Evolutionary conservation across 768 basidiomycete species (phyloP), one percentile per base, ranked within the genome.

Genomic region (Russula sp.): DNA sequence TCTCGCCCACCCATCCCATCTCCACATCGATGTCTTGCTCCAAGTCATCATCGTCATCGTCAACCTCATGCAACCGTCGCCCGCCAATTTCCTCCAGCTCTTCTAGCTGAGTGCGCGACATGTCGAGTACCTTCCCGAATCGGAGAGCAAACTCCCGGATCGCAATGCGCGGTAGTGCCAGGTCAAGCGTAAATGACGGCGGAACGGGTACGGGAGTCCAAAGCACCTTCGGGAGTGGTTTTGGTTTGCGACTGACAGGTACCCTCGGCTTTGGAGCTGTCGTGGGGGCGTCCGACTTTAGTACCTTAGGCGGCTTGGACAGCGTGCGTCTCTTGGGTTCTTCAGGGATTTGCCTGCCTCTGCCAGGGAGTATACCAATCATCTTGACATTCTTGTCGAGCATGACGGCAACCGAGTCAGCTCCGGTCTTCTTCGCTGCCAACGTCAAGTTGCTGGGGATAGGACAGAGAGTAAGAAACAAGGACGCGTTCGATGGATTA

Each of bases 91-190:
- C 67, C 49, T 71, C 73, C n/a, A 78, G 69, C 54, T 77, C 78
- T 32, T 89, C 89, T 9, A 92, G 74, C 63, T 90, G 87, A 52
- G 87, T 83, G 5, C 87, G 72, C 60, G 83, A 72, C 48, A 81
- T 77, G 30, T 84, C 82, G 68, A 86, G 73, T 18, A 83, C 61
- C 32, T 78, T 76, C 1, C 78, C 76, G 67, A 92, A 92, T 38
- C 90, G 81, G 53, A 88, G 71, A 13, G 83, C 71, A 71, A 91
- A 93, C 73, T 92, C 90, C 62, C 90, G 84, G 49, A 92, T 86
- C 68, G 83, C 77, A 53, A 92, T 81, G 11, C 90, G 84, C 30
- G 80, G 78, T 66, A 88, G 80, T 1, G 80, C 83, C 46, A 83
- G 81, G 0, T 76, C 70, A 44, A 77, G 75, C 6, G 77, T 74